A percentile compares a stretch with the other conserved stretches of the same genome.
Evolutionary conservation across 2,329 filamentous ascomycete genomes (phyloP).

Genomic region (Metarhizium anisopliae): DNA sequence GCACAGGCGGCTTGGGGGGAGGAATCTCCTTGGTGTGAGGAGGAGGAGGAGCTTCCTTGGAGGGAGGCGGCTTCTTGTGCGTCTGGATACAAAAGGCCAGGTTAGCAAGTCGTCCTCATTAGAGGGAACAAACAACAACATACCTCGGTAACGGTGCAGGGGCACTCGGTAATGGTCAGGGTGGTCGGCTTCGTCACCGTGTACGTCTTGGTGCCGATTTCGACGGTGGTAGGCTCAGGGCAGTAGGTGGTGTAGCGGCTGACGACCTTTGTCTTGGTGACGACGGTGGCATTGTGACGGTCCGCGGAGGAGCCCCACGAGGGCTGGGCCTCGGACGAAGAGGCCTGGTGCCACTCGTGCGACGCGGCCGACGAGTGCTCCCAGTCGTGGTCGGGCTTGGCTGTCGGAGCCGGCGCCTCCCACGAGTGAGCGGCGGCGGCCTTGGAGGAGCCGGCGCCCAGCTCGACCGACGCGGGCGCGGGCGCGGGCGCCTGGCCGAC

Average conservation of each 20-base stretch:
- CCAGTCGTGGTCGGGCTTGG: not conserved
- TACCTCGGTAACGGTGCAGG: conserved; percentile 35
- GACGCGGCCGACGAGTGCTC: too few species aligned
- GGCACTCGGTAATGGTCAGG: conserved; percentile 46
- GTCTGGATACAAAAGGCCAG: not conserved
- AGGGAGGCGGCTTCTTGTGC: not conserved
- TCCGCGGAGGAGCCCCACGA: not conserved
- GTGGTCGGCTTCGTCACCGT: conserved; percentile 44
- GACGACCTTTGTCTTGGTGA: conserved; percentile 27
- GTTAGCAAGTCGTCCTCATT: too few species aligned
- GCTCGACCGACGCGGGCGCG: not conserved
- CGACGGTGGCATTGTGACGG: conserved; percentile 7
- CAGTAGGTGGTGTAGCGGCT: conserved; percentile 30
- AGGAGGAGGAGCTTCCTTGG: not conserved
- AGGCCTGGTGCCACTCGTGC: too few species aligned
- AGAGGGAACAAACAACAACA: conserved; percentile 7
- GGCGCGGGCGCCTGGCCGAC: not conserved
- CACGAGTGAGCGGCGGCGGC: not conserved
- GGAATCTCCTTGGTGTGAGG: not conserved
- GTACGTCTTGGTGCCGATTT: conserved; percentile 41
- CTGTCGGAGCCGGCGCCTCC: not conserved
- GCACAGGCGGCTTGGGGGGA: not conserved
- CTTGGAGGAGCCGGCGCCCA: not conserved
- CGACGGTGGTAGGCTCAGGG: conserved; percentile 40
- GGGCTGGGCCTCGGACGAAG: too few species aligned